Evolutionary conservation across 305 asterid genomes (phyloP), one percentile per base, ranked within the genome.

Genomic region (Plantago coronopus): DNA sequence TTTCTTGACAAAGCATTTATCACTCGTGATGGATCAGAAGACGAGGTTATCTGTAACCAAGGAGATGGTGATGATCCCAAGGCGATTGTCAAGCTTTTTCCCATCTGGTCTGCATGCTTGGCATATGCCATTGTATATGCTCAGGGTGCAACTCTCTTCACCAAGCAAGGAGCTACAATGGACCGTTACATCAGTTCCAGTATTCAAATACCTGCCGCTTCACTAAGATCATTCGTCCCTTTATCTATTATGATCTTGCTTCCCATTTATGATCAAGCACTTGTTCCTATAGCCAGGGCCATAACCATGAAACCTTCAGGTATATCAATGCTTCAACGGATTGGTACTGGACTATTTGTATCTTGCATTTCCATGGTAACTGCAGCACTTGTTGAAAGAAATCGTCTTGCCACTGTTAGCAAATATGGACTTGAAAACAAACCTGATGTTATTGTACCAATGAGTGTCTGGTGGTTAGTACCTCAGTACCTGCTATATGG

Each of bases 401-500:
- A 31, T 4, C 38, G 38, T 31, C 38, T 31, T 7, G 42, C 42
- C 8, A 37, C 14, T 9, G 42, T 14, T 7, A 37, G 14, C 10
- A 9, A 37, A 37, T 37, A 37, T 9, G 42, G 82, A 19, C 53
- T 74, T 25, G 56, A 72, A 1, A 80, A 76, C 48, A 31, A 53
- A 12, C 78, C 85, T 3, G 31, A 61, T 4, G 64, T 47, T 18
- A 69, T 63, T 13, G 22, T 77, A 38, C 88, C 84, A 0, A 76
- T 81, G 80, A 78, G 76, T 17, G 61, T 81, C 37, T 75, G 76
- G 69, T 77, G 86, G 83, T 34, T 84, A 63, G 76, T 73, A 13
- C 91, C 88, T 50, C 88, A 79, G 49, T 84, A 77, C 20, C 17
- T 72, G 51, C 34, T 84, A 3, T 62, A 64, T 16, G 91, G 88